phyloP scores from a whole-genome alignment of 805 yeast genomes.

The Zygosaccharomyces kombuchaensis region DNA sequence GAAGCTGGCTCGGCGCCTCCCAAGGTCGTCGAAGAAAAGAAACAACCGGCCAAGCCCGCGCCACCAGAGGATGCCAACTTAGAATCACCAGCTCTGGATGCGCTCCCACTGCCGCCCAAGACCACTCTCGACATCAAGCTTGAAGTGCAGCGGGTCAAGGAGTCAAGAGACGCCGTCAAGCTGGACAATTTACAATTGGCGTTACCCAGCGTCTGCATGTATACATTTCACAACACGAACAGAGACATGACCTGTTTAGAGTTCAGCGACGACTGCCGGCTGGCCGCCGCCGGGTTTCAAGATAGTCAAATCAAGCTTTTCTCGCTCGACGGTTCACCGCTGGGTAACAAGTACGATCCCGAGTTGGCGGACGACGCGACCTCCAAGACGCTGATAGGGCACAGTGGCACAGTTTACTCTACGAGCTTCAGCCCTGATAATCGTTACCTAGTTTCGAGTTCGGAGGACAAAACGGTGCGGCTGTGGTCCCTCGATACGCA shows the following conservation, averaged over 20 bases:
- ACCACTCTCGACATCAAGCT: slow-evolving; percentile 75
- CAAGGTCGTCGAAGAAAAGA: slow-evolving; percentile 15
- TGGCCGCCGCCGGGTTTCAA: slow-evolving; percentile 92
- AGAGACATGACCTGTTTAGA: slow-evolving; percentile 81
- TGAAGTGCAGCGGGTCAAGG: slow-evolving; percentile 74
- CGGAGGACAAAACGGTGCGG: slow-evolving; percentile 89
- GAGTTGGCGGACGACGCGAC: slow-evolving; percentile 36
- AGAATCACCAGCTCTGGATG: slow-evolving; percentile 69
- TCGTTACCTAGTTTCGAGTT: slow-evolving; percentile 69
- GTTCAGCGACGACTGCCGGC: slow-evolving; percentile 80
- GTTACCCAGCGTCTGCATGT: slow-evolving; percentile 94
- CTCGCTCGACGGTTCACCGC: slow-evolving; percentile 88
- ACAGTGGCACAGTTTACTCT: slow-evolving; percentile 91
- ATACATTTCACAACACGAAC: slow-evolving; percentile 93
- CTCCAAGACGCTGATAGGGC: slow-evolving; percentile 61
- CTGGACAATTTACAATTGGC: slow-evolving; percentile 69
- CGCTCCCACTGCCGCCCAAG: slow-evolving; percentile 80
- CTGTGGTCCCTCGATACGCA: slow-evolving; percentile 93
- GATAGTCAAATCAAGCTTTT: slow-evolving; percentile 88
- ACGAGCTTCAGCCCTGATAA: slow-evolving; percentile 88
- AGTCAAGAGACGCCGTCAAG: slow-evolving; percentile 69
- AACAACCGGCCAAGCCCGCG: slow-evolving; percentile 29
- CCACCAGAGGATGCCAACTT: slow-evolving; percentile 34
- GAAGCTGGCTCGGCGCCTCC: neutral
- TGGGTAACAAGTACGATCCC: slow-evolving; percentile 47